Percentiles rank a stretch among this genome's conserved stretches.
phyloP scores from a whole-genome alignment of 495 filamentous ascomycete species.

The Cairneyella variabilis region DNA sequence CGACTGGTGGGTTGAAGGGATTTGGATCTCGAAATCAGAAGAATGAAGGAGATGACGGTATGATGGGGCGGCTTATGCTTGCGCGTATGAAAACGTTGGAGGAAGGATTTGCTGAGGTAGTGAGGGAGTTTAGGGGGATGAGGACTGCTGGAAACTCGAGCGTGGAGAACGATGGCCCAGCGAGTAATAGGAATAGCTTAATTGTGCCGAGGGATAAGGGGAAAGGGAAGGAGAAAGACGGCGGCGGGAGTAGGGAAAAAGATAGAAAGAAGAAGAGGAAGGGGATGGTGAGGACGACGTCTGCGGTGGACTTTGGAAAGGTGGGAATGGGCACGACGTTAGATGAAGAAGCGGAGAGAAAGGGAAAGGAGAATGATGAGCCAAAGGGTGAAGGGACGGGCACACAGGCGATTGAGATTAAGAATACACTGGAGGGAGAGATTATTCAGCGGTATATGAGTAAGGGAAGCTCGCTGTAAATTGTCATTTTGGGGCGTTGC shows the following conservation, averaged over 20 bases:
- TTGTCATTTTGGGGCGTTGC: neutral
- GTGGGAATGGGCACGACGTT: neutral
- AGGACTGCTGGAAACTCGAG: constrained; percentile 28
- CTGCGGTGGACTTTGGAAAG: constrained; percentile 3
- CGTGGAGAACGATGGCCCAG: constrained; percentile 17
- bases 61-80: constrained; percentile 79
- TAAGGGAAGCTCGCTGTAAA: constrained; percentile 1
- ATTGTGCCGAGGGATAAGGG: constrained; percentile 25
- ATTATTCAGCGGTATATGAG: neutral
- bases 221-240: constrained; percentile 20
- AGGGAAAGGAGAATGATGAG: neutral
- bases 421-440: neutral
- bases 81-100: constrained; percentile 89
- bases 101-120: constrained; percentile 76
- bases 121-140: constrained; percentile 76
- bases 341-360: neutral
- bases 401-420: too few relatives aligned
- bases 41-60: constrained; percentile 52
- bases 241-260: neutral
- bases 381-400: too few relatives aligned
- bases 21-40: constrained; percentile 22
- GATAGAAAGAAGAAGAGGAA: constrained; percentile 16
- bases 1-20: constrained; percentile 46
- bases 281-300: constrained; percentile 2
- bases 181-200: too few relatives aligned